Evolutionary conservation across 129 eudicot species (phyloP).

Genomic region (Cynara cardunculus): DNA sequence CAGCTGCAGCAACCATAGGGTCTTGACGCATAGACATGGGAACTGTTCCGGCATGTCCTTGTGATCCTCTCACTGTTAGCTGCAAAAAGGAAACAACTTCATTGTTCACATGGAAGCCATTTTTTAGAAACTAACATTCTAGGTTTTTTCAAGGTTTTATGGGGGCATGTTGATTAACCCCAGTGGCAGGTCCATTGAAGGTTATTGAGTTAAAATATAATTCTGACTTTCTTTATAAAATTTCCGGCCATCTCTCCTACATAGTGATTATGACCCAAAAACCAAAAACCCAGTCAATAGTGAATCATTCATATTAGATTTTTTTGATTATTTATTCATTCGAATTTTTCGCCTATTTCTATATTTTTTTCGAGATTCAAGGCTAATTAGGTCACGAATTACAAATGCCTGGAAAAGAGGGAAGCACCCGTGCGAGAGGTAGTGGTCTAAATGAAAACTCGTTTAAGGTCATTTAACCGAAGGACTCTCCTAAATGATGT

Average conservation of each 20-base stretch:
- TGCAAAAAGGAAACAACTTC: constrained; percentile 29
- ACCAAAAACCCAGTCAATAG: no score
- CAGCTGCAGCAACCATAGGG: constrained; percentile 99
- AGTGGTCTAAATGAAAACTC: background rate
- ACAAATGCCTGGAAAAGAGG: no score
- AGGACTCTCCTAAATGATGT: background rate
- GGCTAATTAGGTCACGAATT: no score
- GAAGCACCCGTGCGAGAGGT: no score
- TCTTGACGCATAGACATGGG: constrained; percentile 97
- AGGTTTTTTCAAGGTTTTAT: background rate
- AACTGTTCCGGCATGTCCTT: constrained; percentile 99
- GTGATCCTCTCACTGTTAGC: constrained; percentile 91
- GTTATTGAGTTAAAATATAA: background rate
- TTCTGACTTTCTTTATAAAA: no score
- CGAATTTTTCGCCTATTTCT: no score
- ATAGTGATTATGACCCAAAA: no score
- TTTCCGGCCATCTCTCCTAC: no score
- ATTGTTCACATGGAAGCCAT: background rate
- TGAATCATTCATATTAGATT: no score
- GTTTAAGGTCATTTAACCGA: background rate
- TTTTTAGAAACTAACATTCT: background rate
- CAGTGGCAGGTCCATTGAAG: background rate
- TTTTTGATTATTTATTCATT: no score
- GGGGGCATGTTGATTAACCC: background rate
- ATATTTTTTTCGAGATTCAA: no score